Base-by-base conservation (phyloP, 257 asterid genomes). In the Scutellaria minor region DNA sequence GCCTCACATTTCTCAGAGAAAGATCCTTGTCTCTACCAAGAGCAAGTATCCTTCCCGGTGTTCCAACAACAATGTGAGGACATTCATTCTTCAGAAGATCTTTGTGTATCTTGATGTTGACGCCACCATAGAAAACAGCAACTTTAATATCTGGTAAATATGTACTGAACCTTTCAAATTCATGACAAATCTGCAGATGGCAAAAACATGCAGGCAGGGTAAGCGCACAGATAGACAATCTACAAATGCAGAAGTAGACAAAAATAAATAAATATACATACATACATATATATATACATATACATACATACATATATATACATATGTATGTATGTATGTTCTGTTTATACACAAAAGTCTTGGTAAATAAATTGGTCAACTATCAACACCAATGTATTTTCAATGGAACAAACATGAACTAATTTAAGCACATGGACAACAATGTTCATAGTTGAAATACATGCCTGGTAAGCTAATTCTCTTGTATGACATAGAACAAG, bases 381-480 rank as follows among this genome's bases (percentile, higher is more conserved):
- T 24, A 24, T 24, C 27, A 24, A 24, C 27, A 24, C 27, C 27
- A 24, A 2, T 24, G 27, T 24, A 24, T 24, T 24, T 24, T 1
- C 27, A 24, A 1, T 24, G 27, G 27, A 24, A 24, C 27, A 24
- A 24, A 24, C 27, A 24, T 24, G 27, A 24, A 24, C 27, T 24
- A 7, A 24, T 53, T 14, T 44, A 42, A 41, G 50, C 31, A 45
- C 39, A 37, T 37, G 42, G 20, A 9, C 24, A 44, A 37, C 35
- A 39, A 56, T n/a, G 52, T 1, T 9, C 10, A 42, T 20, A 52
- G 64, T 5, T 42, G 35, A 10, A 68, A 62, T 18, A 56, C 75
- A 71, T 79, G 80, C 94, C 96, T 92, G 97, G 79, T 92, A 92
- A 75, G 97, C 97, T 67, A 92, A 77, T 78, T 92, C 96, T 78